These are phyloP conservation scores for Acanthamoeba quina DNA, from an alignment of 208 protist genomes.

Conservation along the genomic window DNA sequence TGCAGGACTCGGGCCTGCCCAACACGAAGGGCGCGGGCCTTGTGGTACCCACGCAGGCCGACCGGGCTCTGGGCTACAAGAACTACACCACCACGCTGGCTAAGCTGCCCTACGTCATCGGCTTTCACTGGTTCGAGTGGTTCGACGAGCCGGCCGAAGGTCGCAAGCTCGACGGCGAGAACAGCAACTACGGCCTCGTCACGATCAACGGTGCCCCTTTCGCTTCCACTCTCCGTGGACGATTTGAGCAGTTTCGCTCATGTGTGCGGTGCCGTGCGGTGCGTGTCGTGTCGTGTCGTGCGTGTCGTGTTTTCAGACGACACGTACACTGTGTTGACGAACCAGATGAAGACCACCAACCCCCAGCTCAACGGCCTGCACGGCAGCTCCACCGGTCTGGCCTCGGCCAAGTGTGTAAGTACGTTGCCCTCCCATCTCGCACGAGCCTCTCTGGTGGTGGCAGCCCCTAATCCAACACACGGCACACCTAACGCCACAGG, in stretches of 20 bases:
- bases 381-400: background rate
- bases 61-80: background rate
- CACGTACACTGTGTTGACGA: background rate
- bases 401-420: background rate
- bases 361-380: background rate
- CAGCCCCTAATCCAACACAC: background rate
- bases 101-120: background rate
- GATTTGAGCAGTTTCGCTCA: too few species aligned
- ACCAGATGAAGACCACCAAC: constrained; percentile 3
- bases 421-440: background rate
- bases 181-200: constrained; percentile 37
- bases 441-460: background rate
- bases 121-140: constrained; percentile 32
- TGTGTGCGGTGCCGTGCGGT: too few species aligned
- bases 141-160: background rate
- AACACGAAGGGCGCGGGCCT: background rate
- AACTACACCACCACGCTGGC: constrained; percentile 1
- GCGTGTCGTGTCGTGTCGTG: background rate
- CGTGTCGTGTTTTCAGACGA: background rate
- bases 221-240: too few species aligned
- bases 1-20: background rate
- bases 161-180: background rate
- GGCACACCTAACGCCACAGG: background rate
- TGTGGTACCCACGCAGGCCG: background rate
- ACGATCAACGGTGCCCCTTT: background rate